phyloP scores from a whole-genome alignment of 179 eudicot genomes.

The Carnegiea gigantea region DNA sequence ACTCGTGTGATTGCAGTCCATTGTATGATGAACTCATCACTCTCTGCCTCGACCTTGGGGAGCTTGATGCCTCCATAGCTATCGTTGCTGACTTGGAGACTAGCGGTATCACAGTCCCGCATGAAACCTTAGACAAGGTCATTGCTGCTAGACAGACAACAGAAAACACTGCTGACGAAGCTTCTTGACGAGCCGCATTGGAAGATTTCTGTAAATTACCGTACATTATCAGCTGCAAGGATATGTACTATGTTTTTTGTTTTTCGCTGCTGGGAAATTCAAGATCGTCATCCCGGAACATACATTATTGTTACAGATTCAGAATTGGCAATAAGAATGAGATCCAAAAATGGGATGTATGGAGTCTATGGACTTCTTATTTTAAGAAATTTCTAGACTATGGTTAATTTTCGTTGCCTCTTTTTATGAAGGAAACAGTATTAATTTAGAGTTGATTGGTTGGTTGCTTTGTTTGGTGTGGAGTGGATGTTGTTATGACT shows the following conservation, averaged over 20 bases:
- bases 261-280: not conserved
- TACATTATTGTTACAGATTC: not conserved
- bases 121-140: slow-evolving; percentile 84
- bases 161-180: slow-evolving; percentile 39
- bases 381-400: not conserved
- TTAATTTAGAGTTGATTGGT: no score
- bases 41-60: slow-evolving; percentile 82
- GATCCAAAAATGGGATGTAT: not conserved
- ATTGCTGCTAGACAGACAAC: slow-evolving; percentile 67
- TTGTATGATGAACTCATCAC: slow-evolving; percentile 85
- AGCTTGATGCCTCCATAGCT: slow-evolving; percentile 89
- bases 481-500: not conserved
- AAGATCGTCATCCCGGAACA: not conserved
- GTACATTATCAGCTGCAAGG: slow-evolving; percentile 17
- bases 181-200: slow-evolving; percentile 24
- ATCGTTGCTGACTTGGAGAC: slow-evolving; percentile 91
- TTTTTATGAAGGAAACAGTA: no score
- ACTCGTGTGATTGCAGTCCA: slow-evolving; percentile 55
- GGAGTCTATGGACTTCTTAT: not conserved
- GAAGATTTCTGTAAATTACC: slow-evolving; percentile 17
- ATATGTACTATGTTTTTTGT: not conserved
- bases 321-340: not conserved
- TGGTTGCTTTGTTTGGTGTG: not conserved
- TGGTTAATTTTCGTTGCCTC: no score
- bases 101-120: slow-evolving; percentile 72